A percentile compares a stretch with the other conserved stretches of the same genome.
Evolutionary conservation across 192 early-diverging fungal species (phyloP).

Genomic region (Backusella parvicylindrica): DNA sequence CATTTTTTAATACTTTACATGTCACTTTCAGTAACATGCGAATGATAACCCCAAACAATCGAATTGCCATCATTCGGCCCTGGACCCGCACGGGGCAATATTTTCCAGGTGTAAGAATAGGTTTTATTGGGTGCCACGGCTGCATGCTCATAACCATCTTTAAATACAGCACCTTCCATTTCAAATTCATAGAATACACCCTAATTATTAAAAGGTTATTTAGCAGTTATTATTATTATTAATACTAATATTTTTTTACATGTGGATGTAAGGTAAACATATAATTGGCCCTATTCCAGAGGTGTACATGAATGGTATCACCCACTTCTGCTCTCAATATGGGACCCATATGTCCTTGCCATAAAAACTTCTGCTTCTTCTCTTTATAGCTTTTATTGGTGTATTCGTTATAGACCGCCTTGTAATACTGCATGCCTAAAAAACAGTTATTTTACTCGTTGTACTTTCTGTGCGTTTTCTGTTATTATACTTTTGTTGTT

Average conservation of each 20-base stretch:
- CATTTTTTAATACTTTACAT: constrained; percentile 10
- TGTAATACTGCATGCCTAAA: constrained; percentile 26
- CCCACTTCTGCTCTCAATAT: constrained; percentile 33
- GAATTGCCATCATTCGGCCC: constrained; percentile 33
- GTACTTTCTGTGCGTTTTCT: background rate
- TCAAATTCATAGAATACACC: constrained; percentile 31
- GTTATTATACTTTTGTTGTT: background rate
- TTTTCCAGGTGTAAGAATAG: constrained; percentile 23
- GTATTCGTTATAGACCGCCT: constrained; percentile 29
- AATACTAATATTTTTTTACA: too few relatives aligned
- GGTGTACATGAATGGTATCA: constrained; percentile 26
- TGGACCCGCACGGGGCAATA: constrained; percentile 29
- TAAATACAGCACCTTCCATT: constrained; percentile 37
- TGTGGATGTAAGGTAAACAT: constrained; percentile 36
- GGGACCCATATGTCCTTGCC: constrained; percentile 37
- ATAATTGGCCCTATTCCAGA: constrained; percentile 21
- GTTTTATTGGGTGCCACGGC: constrained; percentile 7
- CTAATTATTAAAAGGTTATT: too few relatives aligned
- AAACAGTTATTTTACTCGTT: background rate
- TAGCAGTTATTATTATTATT: too few relatives aligned
- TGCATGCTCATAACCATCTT: constrained; percentile 9
- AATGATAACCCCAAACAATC: constrained; percentile 35
- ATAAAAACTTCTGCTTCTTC: background rate
- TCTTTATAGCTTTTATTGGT: constrained; percentile 10
- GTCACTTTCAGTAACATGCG: constrained; percentile 29